Evolutionary conservation across 164 flowering plant genomes (phyloP).

Genomic region (Malania oleifera): DNA sequence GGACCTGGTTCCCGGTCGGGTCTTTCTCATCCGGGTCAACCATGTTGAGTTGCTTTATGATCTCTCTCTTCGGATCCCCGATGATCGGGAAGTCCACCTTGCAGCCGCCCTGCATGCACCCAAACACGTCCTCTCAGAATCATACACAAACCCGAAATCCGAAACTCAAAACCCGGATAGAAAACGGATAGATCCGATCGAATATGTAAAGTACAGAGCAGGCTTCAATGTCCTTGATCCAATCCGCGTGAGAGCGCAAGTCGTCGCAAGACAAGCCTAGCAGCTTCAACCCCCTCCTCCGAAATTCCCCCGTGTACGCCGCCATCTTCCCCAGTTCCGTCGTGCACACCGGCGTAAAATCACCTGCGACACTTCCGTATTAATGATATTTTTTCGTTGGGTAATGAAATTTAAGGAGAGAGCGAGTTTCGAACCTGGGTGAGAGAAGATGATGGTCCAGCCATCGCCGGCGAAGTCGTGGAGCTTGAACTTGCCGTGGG

Average conservation of each 20-base stretch:
- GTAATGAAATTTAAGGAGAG: no score
- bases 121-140: no score
- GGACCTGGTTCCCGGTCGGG: slow-evolving; percentile 38
- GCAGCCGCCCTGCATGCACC: slow-evolving; percentile 51
- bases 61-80: slow-evolving; percentile 59
- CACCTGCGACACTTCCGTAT: no score
- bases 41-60: slow-evolving; percentile 78
- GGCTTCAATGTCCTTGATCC: slow-evolving; percentile 86
- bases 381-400: no score
- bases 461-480: slow-evolving; percentile 49
- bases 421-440: no score
- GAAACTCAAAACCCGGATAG: not conserved
- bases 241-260: slow-evolving; percentile 51
- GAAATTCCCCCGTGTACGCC: slow-evolving; percentile 43
- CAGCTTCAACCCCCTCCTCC: slow-evolving; percentile 64
- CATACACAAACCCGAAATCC: not conserved
- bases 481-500: slow-evolving; percentile 60
- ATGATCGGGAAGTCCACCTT: slow-evolving; percentile 71
- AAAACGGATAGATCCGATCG: not conserved
- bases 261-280: slow-evolving; percentile 80
- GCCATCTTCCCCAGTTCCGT: slow-evolving; percentile 80
- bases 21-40: slow-evolving; percentile 85
- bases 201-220: no score
- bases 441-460: slow-evolving; percentile 76
- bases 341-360: slow-evolving; percentile 91